These are phyloP conservation scores for Solanum neorickii DNA, from an alignment of 257 asterid genomes.

Conservation along the genomic window DNA sequence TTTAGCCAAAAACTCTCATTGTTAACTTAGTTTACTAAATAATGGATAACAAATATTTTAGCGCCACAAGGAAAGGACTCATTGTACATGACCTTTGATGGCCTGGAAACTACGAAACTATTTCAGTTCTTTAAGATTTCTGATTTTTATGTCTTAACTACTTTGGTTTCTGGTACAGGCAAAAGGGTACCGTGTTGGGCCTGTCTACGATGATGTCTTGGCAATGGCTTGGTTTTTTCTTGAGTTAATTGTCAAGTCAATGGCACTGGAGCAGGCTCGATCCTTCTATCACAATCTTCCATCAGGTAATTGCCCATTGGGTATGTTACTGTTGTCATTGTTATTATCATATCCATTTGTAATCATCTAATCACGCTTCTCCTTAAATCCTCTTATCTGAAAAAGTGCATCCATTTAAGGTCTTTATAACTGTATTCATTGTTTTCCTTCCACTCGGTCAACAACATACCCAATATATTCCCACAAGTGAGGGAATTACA, in stretches of 20 bases:
- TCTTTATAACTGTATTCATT: background rate
- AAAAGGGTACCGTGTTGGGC: conserved; percentile 98
- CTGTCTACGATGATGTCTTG: conserved; percentile 97
- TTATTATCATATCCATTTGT: background rate
- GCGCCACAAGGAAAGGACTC: background rate
- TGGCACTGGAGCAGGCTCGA: conserved; percentile 96
- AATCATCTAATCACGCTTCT: background rate
- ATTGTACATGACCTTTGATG: background rate
- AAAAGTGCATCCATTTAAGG: background rate
- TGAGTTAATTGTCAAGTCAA: conserved; percentile 91
- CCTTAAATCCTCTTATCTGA: background rate
- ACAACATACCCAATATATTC: background rate
- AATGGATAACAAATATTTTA: background rate
- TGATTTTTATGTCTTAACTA: background rate
- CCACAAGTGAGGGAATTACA: background rate
- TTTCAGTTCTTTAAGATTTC: background rate
- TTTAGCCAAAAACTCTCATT: background rate
- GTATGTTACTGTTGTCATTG: conserved; percentile 1
- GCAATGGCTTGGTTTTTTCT: conserved; percentile 99
- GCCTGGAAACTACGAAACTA: background rate
- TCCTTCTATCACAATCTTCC: conserved; percentile 81
- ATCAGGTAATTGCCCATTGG: conserved; percentile 42
- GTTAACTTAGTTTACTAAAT: background rate
- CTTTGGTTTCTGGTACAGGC: conserved; percentile 42
- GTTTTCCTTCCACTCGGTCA: background rate